Evolutionary conservation across 192 early-diverging fungal genomes (phyloP), one percentile per base, ranked within the genome.

Genomic region (Spinellus fusiger): DNA sequence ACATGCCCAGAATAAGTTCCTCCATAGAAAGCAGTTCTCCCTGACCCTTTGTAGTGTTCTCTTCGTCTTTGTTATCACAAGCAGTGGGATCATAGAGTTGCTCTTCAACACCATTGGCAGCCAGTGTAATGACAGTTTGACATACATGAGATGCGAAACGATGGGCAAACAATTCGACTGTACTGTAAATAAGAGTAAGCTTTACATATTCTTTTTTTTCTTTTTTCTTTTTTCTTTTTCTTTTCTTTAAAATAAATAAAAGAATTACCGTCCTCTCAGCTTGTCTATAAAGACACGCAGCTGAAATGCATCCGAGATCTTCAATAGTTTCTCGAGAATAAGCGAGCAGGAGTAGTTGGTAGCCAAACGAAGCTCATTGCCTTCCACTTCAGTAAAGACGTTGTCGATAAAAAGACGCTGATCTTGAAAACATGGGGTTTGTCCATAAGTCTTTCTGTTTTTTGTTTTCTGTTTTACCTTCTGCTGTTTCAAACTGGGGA

Each of bases 111-210:
- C 88, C 72, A 56, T 84, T 82, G 0, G 89, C 87, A 20, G 80
- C 82, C 4, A 92, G 64, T 8, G 81, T 77, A 47, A 94, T 68
- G 16, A 94, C 64, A 15, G 92, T 91, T 78, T 95, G 93, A 50
- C 84, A 82, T 0, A 92, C 91, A 60, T 95, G 93, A 0, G 91
- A 93, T 2, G 89, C 90, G 64, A 90, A 93, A 51, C 85, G 88
- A 64, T 95, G 91, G 16, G 83, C 78, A 31, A 91, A 90, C 37
- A 95, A 75, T 54, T 83, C 79, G 25, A 81, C 56, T 34, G 65
- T 48, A 13, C 62, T 64, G 47, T 13, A 9, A 23, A 62, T 72
- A 80, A 52, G 6, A 27, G 18, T 20, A 49, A 37, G 13, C 35
- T 9, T 5, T 9, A 37, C 35, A 37, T 9, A 37, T 37, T 33